phyloP scores from a whole-genome alignment of 495 filamentous ascomycete genomes.

The Neurospora tetrasperma region DNA sequence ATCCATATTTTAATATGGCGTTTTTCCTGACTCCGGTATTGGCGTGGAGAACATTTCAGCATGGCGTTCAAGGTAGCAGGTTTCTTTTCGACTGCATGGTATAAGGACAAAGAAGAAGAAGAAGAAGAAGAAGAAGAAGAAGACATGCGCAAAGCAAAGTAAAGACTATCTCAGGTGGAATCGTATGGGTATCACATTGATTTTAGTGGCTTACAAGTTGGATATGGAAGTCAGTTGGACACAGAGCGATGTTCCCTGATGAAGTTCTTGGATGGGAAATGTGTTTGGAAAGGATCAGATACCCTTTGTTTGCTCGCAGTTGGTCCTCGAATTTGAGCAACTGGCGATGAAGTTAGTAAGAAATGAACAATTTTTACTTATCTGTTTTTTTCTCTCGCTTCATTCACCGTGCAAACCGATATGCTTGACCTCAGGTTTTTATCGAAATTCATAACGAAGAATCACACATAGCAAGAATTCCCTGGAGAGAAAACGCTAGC shows the following conservation, averaged over 20 bases:
- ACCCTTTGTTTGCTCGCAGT: neutral
- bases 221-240: no score
- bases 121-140: neutral
- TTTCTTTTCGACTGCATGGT: neutral
- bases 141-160: neutral
- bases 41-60: neutral
- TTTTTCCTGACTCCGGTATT: neutral
- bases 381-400: no score
- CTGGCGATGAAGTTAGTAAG: neutral
- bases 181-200: neutral
- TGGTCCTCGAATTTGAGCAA: neutral
- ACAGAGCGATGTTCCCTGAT: neutral
- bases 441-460: no score
- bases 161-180: neutral
- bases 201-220: neutral
- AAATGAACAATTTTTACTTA: neutral
- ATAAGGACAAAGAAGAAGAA: neutral
- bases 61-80: neutral
- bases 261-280: neutral
- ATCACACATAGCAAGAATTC: no score
- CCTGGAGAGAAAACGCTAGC: no score
- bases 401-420: no score
- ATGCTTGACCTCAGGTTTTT: no score
- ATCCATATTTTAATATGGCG: neutral
- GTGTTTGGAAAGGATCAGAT: neutral